Evolutionary conservation across 2,329 filamentous ascomycete genomes (phyloP).

Genomic region (Pseudodiploospora longispora): DNA sequence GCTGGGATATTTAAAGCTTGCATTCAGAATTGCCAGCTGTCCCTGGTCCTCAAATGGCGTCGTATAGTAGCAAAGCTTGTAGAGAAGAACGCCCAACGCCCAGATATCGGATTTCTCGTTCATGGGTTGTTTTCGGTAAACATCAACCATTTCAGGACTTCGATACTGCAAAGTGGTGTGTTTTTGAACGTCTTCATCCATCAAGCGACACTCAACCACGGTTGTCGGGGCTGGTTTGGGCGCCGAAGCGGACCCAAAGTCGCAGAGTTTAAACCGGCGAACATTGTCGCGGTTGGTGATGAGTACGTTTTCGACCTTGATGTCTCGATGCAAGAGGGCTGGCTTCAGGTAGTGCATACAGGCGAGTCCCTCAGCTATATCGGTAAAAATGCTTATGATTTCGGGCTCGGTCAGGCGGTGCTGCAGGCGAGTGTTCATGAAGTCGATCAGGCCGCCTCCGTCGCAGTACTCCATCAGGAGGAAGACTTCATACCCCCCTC

Average conservation of each 20-base stretch:
- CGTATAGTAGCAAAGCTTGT: constrained; percentile 98
- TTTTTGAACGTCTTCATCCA: constrained; percentile 94
- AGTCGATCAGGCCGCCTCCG: constrained; percentile 93
- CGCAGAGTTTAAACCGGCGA: constrained; percentile 87
- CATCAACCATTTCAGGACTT: constrained; percentile 97
- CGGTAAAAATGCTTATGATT: constrained; percentile 92
- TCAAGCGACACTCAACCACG: constrained; percentile 78
- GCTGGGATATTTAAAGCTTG: constrained; percentile 82
- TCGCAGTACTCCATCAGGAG: constrained; percentile 96
- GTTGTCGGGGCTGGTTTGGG: constrained; percentile 79
- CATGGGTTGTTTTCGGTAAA: constrained; percentile 91
- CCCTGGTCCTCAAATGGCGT: constrained; percentile 97
- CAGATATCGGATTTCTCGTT: constrained; percentile 99
- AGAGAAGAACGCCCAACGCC: constrained; percentile 89
- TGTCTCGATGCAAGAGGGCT: constrained; percentile 80
- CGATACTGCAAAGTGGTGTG: constrained; percentile 97
- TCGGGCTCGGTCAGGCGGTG: constrained; percentile 95
- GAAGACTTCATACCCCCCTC: constrained; percentile 95
- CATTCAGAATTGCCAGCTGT: constrained; percentile 93
- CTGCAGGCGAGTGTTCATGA: constrained; percentile 97
- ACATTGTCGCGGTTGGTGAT: constrained; percentile 63
- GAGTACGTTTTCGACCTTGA: constrained; percentile 97
- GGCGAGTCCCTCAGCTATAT: constrained; percentile 91
- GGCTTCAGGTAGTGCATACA: constrained; percentile 99
- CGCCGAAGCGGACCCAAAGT: constrained; percentile 87